These are phyloP conservation scores for Obba rivulosa DNA, from an alignment of 768 basidiomycete species.

Conservation along the genomic window DNA sequence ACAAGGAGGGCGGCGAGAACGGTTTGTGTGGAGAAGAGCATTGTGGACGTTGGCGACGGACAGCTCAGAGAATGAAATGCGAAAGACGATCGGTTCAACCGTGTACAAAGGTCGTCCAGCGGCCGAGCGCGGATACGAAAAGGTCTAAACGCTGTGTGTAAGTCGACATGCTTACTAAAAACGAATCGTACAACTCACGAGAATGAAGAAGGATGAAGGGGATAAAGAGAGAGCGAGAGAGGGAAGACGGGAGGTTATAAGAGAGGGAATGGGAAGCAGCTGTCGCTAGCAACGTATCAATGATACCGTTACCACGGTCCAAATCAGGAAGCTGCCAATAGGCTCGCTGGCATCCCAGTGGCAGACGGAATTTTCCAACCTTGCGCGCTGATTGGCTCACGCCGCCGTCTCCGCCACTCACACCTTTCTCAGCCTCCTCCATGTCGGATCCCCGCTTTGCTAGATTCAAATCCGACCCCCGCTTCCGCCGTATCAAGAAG, in stretches of 20 bases:
- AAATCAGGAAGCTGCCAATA: neutral
- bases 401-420: constrained; percentile 3
- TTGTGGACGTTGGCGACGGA: constrained; percentile 25
- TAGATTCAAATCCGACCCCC: constrained; percentile 82
- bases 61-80: constrained; percentile 18
- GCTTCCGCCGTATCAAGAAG: constrained; percentile 84
- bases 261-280: constrained; percentile 7
- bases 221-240: constrained; percentile 19
- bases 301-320: neutral
- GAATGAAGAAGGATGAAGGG: constrained; percentile 4
- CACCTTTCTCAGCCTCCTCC: constrained; percentile 4
- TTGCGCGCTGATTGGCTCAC: constrained; percentile 9
- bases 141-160: constrained; percentile 10
- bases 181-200: neutral
- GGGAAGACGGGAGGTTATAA: constrained; percentile 16
- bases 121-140: constrained; percentile 23
- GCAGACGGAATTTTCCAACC: constrained; percentile 5
- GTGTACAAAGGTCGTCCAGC: constrained; percentile 28
- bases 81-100: constrained; percentile 21
- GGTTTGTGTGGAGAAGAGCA: constrained; percentile 40
- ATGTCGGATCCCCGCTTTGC: constrained; percentile 89
- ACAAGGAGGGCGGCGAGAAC: constrained; percentile 35
- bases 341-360: too few relatives aligned
- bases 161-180: neutral
- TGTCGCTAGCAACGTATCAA: neutral